Conservation (phyloP, 768 basidiomycete species). For the Leccinum truebloodii region DNA sequence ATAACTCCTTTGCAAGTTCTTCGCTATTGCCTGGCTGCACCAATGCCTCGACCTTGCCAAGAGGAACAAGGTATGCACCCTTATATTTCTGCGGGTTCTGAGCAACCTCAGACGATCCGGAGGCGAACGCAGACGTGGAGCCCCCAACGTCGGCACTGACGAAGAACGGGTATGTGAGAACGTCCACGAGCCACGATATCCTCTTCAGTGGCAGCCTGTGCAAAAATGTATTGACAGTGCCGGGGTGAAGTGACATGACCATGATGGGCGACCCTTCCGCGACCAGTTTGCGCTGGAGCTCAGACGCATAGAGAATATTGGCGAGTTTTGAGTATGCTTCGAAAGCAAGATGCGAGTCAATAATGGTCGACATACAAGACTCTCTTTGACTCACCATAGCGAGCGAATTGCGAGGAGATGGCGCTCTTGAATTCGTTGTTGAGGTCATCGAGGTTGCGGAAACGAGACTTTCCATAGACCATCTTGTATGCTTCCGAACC, state of each 20-base stretch:
- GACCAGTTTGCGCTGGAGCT: slow-evolving; percentile 47
- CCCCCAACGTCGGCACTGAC: slow-evolving; percentile 27
- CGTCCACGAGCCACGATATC: slow-evolving; percentile 24
- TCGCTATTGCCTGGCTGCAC: slow-evolving; percentile 20
- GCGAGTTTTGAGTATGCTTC: slow-evolving; percentile 55
- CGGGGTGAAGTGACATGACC: slow-evolving; percentile 31
- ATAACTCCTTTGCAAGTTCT: slow-evolving; percentile 33
- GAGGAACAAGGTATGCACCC: slow-evolving; percentile 36
- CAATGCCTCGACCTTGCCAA: slow-evolving; percentile 17
- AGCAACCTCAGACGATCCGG: slow-evolving; percentile 27
- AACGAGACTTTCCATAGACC: slow-evolving; percentile 14
- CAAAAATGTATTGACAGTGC: slow-evolving; percentile 33
- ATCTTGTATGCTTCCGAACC: slow-evolving; percentile 31
- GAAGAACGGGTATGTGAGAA: background rate
- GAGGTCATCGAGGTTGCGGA: slow-evolving; percentile 22
- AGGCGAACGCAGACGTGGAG: slow-evolving; percentile 31
- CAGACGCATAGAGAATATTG: slow-evolving; percentile 48
- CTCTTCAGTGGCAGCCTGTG: slow-evolving; percentile 16
- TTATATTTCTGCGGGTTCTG: slow-evolving; percentile 27
- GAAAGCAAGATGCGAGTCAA: background rate
- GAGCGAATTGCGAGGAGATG: slow-evolving; percentile 2
- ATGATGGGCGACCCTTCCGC: slow-evolving; percentile 4
- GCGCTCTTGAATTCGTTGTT: slow-evolving; percentile 36
- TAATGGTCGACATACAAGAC: accelerated
- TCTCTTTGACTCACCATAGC: background rate